Evolutionary conservation across 768 basidiomycete species (phyloP), one percentile per base, ranked within the genome.

Genomic region (Collybiopsis confluens): DNA sequence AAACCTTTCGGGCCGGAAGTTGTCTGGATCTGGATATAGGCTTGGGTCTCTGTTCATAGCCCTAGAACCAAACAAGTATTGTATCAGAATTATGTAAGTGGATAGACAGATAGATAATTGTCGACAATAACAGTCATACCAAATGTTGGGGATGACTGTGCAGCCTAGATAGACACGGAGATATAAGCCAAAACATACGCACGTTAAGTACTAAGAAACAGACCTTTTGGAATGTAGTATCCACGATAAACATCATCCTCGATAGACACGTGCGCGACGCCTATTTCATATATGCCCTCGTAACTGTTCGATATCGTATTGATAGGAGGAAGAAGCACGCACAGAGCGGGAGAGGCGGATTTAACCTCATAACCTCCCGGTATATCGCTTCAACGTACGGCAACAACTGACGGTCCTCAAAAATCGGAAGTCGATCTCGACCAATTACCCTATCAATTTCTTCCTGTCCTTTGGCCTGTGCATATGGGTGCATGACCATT

Each of bases 181-280:
- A n/a, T 1, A 60, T 56, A 27, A 42, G 64, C 6, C 13, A 33
- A 33, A 33, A 33, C 30, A 6, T 33, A 6, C 6, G 13, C 5
- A 6, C 30, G 13, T 13, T 33, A 13, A 33, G 30, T 6, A 6
- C 6, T 13, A 33, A 33, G 30, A 13, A 33, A 6, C 30, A 33
- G 30, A 33, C 30, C 68, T 45, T 64, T 61, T 0, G 66, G 64
- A 20, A 69, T 59, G 5, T 58, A n/a, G 36, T 46, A 58, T 1
- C 58, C 58, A 3, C 59, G 8, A 1, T 4, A 44, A 51, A 55
- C 45, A 23, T 63, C 54, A n/a, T 69, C 62, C 50, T 67, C 59
- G 4, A 45, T 53, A 1, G 59, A 52, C 3, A 55, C 42, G 5
- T 69, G 68, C 2, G 38, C 11, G n/a, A 42, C 4, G 38, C 38